phyloP scores from a whole-genome alignment of 2,329 filamentous ascomycete species.

The Claviceps citrina region DNA sequence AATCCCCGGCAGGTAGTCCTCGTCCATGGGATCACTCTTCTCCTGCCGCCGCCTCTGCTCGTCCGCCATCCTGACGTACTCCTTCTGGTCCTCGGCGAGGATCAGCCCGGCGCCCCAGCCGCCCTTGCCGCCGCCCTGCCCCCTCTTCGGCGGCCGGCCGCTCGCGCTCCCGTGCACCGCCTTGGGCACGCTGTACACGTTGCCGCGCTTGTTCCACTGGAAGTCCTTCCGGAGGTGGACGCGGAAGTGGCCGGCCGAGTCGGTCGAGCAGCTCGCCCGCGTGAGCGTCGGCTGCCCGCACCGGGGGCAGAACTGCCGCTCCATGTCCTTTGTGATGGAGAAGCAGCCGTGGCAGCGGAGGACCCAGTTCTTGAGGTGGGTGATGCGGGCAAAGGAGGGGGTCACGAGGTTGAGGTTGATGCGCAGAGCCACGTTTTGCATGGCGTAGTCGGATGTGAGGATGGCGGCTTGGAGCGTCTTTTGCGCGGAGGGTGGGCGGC shows the following conservation, averaged over 20 bases:
- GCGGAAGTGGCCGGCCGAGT: constrained; percentile 63
- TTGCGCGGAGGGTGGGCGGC: constrained; percentile 35
- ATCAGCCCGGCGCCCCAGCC: constrained; percentile 79
- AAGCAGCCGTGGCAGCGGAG: constrained; percentile 93
- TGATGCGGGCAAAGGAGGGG: constrained; percentile 62
- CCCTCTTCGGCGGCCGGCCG: constrained; percentile 51
- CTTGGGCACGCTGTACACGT: constrained; percentile 86
- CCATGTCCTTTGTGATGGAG: constrained; percentile 65
- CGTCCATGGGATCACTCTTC: constrained; percentile 83
- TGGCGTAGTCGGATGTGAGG: constrained; percentile 88
- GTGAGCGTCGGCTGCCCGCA: constrained; percentile 82
- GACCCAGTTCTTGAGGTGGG: constrained; percentile 73
- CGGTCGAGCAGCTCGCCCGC: constrained; percentile 72
- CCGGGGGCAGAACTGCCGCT: constrained; percentile 78
- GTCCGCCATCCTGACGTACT: constrained; percentile 53
- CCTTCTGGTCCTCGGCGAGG: constrained; percentile 89
- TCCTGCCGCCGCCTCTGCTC: constrained; percentile 52
- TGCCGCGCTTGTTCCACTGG: constrained; percentile 88
- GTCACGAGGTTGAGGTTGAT: constrained; percentile 89
- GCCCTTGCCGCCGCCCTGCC: constrained; percentile 65
- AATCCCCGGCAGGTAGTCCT: constrained; percentile 78
- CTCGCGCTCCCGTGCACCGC: constrained; percentile 67
- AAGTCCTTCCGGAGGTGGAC: constrained; percentile 88
- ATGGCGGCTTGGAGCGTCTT: constrained; percentile 72
- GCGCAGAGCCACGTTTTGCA: constrained; percentile 91